Evolutionary conservation across 108 stramenopile species (phyloP).

Genomic region (Pseudonitzschia multistriata): DNA sequence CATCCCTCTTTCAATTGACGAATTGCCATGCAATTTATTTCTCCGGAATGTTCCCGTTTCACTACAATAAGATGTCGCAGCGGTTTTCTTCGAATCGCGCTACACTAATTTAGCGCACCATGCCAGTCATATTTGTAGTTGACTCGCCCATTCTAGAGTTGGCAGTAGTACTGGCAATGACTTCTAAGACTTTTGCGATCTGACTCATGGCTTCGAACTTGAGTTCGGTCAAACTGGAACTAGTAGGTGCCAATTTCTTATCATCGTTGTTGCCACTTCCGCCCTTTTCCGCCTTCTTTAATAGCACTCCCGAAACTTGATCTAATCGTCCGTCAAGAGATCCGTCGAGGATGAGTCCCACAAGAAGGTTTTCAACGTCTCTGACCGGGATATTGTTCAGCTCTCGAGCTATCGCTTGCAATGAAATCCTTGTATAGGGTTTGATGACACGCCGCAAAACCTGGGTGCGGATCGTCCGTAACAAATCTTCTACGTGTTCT

Average conservation of each 20-base stretch:
- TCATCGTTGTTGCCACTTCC: conserved; percentile 7
- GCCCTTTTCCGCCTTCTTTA: conserved; percentile 27
- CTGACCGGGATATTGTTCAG: conserved; percentile 80
- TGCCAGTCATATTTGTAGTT: conserved; percentile 15
- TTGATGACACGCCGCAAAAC: conserved; percentile 80
- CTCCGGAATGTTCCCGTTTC: neutral
- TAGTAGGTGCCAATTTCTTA: neutral
- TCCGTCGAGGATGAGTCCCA: conserved; percentile 85
- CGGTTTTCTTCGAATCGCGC: neutral
- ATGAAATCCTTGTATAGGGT: conserved; percentile 84
- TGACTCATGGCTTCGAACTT: conserved; percentile 36
- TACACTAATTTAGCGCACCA: conserved; percentile 20
- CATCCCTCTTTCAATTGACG: too few relatives aligned
- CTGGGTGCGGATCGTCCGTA: conserved; percentile 90
- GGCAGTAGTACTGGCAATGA: conserved; percentile 20
- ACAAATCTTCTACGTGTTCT: conserved; percentile 84
- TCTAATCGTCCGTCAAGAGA: conserved; percentile 77
- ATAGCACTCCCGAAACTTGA: conserved; percentile 66
- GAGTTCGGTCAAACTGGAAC: neutral
- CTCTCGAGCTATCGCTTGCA: conserved; percentile 74
- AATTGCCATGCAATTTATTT: neutral
- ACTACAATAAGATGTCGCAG: neutral
- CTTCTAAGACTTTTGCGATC: conserved; percentile 21
- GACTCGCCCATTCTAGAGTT: conserved; percentile 33
- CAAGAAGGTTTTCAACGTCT: conserved; percentile 87